A percentile compares a stretch with the other conserved stretches of the same genome.
These are phyloP conservation scores for Copromyces sp. DNA, from an alignment of 495 filamentous ascomycete genomes.

Conservation along the genomic window DNA sequence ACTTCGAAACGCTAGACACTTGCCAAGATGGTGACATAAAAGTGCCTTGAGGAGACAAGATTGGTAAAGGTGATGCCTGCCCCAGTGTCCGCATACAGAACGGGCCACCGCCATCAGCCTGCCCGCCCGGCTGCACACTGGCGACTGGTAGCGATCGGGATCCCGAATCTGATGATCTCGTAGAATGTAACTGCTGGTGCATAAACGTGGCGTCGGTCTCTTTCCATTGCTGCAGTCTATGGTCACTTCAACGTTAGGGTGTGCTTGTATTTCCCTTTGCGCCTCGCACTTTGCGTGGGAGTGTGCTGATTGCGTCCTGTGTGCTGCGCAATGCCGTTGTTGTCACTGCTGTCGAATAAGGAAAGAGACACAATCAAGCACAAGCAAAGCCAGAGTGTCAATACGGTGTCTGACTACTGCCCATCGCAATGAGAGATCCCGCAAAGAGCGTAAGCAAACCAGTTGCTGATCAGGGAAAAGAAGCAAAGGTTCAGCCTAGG, in stretches of 20 bases:
- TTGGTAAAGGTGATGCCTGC: not conserved
- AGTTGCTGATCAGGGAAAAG: not conserved
- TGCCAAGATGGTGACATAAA: not conserved
- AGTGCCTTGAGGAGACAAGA: not conserved
- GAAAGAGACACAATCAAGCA: not conserved
- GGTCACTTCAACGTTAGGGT: not conserved
- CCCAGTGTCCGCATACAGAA: not conserved
- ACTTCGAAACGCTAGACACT: not conserved
- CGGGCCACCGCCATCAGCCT: not conserved
- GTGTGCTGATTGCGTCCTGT: not conserved
- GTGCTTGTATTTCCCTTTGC: not conserved
- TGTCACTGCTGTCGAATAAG: not conserved
- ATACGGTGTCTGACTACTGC: not conserved
- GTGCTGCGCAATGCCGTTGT: not conserved
- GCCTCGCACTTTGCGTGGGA: not conserved
- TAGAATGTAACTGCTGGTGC: not conserved
- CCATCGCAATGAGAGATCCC: not conserved
- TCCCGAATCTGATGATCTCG: not conserved
- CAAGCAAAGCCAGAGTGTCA: not conserved
- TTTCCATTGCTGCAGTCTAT: not conserved
- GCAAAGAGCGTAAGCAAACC: not conserved
- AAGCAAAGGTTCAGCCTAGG: not conserved
- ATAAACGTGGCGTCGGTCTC: not conserved
- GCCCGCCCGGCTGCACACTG: not conserved
- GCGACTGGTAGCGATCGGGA: not conserved